These are phyloP conservation scores for Alternaria sp. DNA, from an alignment of 2,329 filamentous ascomycete species.

Conservation along the genomic window DNA sequence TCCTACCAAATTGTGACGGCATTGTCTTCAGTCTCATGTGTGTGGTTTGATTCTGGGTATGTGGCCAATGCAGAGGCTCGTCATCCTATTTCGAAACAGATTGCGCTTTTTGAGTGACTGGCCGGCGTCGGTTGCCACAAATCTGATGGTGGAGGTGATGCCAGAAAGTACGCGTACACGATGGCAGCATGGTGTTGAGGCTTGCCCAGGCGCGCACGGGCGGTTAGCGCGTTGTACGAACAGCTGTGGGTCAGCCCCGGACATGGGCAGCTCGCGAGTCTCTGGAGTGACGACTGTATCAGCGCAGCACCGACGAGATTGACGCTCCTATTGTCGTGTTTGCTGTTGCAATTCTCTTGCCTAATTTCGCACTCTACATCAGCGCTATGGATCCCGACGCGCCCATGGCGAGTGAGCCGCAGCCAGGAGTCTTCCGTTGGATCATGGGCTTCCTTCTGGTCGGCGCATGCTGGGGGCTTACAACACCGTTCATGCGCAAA, in stretches of 20 bases:
- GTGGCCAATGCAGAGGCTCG: not conserved
- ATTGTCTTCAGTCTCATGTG: not conserved
- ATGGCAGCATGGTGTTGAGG: slow-evolving; percentile 3
- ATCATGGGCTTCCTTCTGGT: slow-evolving; percentile 88
- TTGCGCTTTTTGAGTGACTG: not conserved
- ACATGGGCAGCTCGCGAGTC: not conserved
- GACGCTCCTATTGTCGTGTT: not conserved
- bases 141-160: not conserved
- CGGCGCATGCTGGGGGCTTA: slow-evolving; percentile 90
- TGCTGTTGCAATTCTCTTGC: not conserved
- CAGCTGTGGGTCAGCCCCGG: not conserved
- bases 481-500: slow-evolving; percentile 84
- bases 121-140: not conserved
- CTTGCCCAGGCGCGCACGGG: slow-evolving; percentile 6
- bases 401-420: slow-evolving; percentile 29
- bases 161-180: not conserved
- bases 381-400: slow-evolving; percentile 39
- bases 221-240: slow-evolving; percentile 1
- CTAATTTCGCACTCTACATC: not conserved
- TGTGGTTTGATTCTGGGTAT: not conserved
- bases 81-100: not conserved
- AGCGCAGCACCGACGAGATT: not conserved
- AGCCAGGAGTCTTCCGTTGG: slow-evolving; percentile 72
- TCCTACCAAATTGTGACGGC: not conserved
- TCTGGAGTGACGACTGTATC: not conserved